Base-by-base conservation (phyloP, 2,329 filamentous ascomycete genomes). In the Aureobasidium lini region DNA sequence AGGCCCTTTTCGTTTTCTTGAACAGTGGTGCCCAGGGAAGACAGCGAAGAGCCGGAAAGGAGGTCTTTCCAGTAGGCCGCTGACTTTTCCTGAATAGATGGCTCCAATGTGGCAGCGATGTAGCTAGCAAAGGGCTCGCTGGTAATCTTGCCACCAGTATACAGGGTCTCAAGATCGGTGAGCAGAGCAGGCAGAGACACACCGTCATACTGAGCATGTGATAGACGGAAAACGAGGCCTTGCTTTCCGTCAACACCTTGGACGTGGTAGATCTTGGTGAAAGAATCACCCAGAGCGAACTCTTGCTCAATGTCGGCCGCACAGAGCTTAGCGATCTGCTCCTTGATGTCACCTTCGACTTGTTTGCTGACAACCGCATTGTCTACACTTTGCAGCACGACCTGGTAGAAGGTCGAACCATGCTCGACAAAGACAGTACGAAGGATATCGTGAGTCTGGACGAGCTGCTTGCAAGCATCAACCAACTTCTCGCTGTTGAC, bases 51-150 rank as follows among this genome's bases (percentile, higher is more conserved):
- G 31, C 78, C 81, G 1, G 75, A 69, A 15, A 88, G 79, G 1
- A 87, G 77, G 0, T 80, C 74, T 31, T 72, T 73, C 85, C 85
- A 88, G 72, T 88, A 86, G 0, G 77, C 73, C 47, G 83, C 46
- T 15, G 58, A 16, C n/a, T 60, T 16, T 1, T 36, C 5, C n/a
- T 58, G 52, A 4, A 40, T 9, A 18, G 37, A 28, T 4, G 34
- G 28, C 10, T 50, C 46, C 6, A 46, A 5, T 6, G 31, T 62
- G 10, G 32, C 42, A 10, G 57, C 32, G 6, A 62, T 48, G 47
- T 62, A 59, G 3, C 29, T 32, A 1, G 53, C 32, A 47, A 60
- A 62, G 1, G 59, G 39, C 42, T 53, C 47, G 7, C 11, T 28
- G 16, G 11, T 15, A 5, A 31, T 36, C n/a, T 34, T 53, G 54